Base-by-base conservation (phyloP, 768 basidiomycete genomes). In the Naematelia encephala region DNA sequence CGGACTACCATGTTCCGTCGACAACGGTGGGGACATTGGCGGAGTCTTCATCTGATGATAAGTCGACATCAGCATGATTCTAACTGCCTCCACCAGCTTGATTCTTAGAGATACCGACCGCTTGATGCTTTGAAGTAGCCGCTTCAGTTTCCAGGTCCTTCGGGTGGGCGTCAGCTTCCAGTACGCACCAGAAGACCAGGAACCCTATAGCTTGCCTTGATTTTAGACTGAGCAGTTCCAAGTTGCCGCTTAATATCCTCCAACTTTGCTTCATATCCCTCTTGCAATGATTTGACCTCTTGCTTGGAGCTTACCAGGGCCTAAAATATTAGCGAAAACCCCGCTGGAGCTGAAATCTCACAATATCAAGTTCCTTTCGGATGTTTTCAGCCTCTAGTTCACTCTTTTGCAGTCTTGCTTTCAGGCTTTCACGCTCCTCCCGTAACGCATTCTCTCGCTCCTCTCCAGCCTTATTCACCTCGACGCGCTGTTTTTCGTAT, bases 21-120 rank as follows among this genome's bases (percentile, higher is more conserved):
- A 30, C 13, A n/a, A 27, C 19, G 51, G 44, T 21, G 62, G 67
- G 0, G 64, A 69, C 2, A 51, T 52, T 1, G 67, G 67, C 16
- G 67, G 63, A 23, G 67, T 64, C n/a, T 43, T 39, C 21, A 48
- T 46, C 28, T 47, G 44, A 12, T 34, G 54, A 13, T 16, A 43
- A 4, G 26, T 43, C 34, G n/a, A 21, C 10, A 25, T 25, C 10
- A 22, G 54, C 54, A 16, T 22, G 34, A 22, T 52, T 42, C 56
- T 55, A 26, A 1, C 2, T 1, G 13, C 2, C 34, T 43, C 3
- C 10, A 46, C 43, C 22, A 4, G 16, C 23, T 25, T 39, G 26
- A 26, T 22, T 11, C 47, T 25, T 25, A 49, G 8, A 23, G 42
- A 21, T 19, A 11, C 25, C n/a, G 26, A 58, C 59, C 14, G 60